Percentiles rank a stretch among this genome's conserved stretches.
These are phyloP conservation scores for Daldinia eschscholtzii DNA, from an alignment of 2,329 filamentous ascomycete species.

Conservation along the genomic window DNA sequence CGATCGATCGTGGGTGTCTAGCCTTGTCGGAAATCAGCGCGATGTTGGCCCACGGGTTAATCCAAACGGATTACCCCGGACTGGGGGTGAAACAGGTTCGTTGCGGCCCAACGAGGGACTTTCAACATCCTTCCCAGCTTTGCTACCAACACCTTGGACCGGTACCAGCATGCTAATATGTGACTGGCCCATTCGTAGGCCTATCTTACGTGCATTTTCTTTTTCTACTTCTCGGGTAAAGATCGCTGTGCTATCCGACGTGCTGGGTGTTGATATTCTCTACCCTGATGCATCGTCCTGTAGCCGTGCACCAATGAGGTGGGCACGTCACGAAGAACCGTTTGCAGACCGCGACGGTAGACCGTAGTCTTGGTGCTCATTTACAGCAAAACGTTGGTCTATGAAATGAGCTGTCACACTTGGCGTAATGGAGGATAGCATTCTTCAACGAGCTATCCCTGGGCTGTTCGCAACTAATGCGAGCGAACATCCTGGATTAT, in stretches of 20 bases:
- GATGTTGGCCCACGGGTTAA: constrained; percentile 18
- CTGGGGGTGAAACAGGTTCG: constrained; percentile 29
- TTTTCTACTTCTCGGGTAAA: constrained; percentile 3
- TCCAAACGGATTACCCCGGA: constrained; percentile 25
- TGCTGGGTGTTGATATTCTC: constrained; percentile 20
- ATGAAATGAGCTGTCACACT: constrained; percentile 5
- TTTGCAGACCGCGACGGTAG: neutral
- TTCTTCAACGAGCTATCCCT: neutral
- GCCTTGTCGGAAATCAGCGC: constrained; percentile 23
- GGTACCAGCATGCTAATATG: constrained; percentile 6
- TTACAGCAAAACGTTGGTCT: neutral
- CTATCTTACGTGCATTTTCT: constrained; percentile 21
- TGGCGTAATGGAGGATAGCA: neutral
- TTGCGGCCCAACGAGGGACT: constrained; percentile 39
- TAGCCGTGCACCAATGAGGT: constrained; percentile 13
- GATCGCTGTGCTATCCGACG: constrained; percentile 25
- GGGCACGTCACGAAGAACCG: neutral
- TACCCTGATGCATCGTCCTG: constrained; percentile 11
- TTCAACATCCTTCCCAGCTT: constrained; percentile 15
- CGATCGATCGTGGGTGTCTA: constrained; percentile 21
- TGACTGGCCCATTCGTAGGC: constrained; percentile 13
- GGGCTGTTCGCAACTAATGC: neutral
- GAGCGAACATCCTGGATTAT: neutral
- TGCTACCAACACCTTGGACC: constrained; percentile 3
- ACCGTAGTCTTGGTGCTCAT: neutral